Evolutionary conservation across 306 rosid genomes (phyloP).

Genomic region (Cicer bijugum): DNA sequence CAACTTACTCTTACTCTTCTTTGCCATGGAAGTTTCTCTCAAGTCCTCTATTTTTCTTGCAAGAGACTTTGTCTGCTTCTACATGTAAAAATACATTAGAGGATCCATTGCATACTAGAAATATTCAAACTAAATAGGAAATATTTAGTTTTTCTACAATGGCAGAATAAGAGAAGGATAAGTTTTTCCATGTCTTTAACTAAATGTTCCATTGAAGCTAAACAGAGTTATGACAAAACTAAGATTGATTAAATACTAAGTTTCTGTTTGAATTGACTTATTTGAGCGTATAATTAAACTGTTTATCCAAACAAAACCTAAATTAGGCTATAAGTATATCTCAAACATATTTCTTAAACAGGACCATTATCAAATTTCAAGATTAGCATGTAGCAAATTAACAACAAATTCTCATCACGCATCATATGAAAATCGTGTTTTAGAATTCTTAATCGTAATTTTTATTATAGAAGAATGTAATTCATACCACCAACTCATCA

Average conservation of each 20-base stretch:
- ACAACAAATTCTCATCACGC: neutral
- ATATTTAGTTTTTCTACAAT: neutral
- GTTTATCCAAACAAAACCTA: too few species aligned
- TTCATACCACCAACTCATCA: conserved; percentile 64
- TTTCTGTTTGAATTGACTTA: too few species aligned
- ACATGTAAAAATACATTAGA: conserved; percentile 52
- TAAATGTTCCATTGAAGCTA: neutral
- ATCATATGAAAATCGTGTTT: neutral
- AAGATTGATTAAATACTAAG: neutral
- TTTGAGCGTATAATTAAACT: too few species aligned
- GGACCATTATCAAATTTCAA: conserved; percentile 9
- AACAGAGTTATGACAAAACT: neutral
- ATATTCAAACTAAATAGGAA: conserved; percentile 27
- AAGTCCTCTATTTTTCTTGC: conserved; percentile 59
- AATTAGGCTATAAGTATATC: too few species aligned
- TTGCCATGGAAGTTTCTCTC: conserved; percentile 48
- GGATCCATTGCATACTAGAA: conserved; percentile 32
- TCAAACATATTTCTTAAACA: neutral
- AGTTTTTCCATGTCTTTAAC: neutral
- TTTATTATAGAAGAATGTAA: neutral
- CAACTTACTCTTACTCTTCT: conserved; percentile 48
- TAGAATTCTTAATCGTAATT: neutral
- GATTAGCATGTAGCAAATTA: conserved; percentile 13
- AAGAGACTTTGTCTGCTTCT: conserved; percentile 67
- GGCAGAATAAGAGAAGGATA: neutral